Percentiles rank a stretch among this genome's conserved stretches.
phyloP scores from a whole-genome alignment of 2,329 filamentous ascomycete species.

The Aspergillus quadricinctus region DNA sequence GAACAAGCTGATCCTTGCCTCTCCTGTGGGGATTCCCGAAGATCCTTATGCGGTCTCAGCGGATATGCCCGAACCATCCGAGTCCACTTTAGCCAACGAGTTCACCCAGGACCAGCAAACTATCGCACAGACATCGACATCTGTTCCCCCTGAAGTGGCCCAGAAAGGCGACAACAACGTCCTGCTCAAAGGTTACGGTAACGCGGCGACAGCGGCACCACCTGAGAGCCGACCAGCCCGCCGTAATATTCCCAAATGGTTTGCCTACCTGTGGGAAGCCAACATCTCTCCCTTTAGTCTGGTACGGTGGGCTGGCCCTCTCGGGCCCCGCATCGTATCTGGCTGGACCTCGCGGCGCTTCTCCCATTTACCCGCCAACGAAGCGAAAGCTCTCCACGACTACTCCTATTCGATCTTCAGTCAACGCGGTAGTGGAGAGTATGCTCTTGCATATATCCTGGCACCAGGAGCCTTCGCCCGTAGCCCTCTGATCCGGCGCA shows the following conservation, averaged over 20 bases:
- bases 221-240: conserved; percentile 44
- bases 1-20: conserved; percentile 94
- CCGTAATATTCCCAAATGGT: conserved; percentile 72
- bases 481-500: conserved; percentile 78
- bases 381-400: conserved; percentile 80
- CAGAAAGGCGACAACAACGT: conserved; percentile 49
- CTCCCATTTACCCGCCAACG: conserved; percentile 74
- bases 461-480: conserved; percentile 91
- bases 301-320: conserved; percentile 78
- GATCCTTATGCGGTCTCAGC: conserved; percentile 84
- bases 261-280: conserved; percentile 92
- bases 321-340: conserved; percentile 87
- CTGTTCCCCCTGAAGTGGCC: conserved; percentile 17
- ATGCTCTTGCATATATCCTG: conserved; percentile 85
- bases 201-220: conserved; percentile 19
- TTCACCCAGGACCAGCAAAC: conserved; percentile 69
- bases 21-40: conserved; percentile 89
- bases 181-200: conserved; percentile 39
- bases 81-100: conserved; percentile 71
- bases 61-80: conserved; percentile 70
- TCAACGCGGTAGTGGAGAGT: conserved; percentile 88
- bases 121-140: conserved; percentile 24
- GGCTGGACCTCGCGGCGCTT: conserved; percentile 94
- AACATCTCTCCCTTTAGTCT: conserved; percentile 94
- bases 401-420: conserved; percentile 95